Percentiles rank a stretch among this genome's conserved stretches.
Conservation (phyloP, 106 monocot species). For the Ottelia alismoides region DNA sequence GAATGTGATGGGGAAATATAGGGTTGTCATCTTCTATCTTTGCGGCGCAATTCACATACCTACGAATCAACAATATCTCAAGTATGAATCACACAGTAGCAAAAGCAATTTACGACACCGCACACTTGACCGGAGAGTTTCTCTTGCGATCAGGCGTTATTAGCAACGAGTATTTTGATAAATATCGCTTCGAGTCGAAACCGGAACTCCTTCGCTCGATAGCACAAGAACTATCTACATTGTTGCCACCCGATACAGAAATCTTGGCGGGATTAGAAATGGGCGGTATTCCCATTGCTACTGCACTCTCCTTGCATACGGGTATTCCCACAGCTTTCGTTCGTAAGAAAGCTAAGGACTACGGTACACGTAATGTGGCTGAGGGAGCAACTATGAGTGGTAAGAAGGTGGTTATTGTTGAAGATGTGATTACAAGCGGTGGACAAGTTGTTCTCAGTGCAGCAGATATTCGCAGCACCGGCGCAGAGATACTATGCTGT, state of each 20-base stretch:
- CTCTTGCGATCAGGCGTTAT: not conserved
- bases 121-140: not conserved
- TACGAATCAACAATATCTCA: no score
- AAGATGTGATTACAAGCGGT: not conserved
- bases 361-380: not conserved
- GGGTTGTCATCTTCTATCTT: no score
- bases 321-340: not conserved
- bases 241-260: not conserved
- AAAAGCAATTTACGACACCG: not conserved
- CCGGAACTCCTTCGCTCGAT: not conserved
- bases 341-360: not conserved
- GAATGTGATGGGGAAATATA: no score
- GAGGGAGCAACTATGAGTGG: not conserved
- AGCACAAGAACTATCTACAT: not conserved
- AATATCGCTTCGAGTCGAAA: not conserved
- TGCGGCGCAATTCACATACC: no score
- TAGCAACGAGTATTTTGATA: not conserved
- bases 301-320: not conserved
- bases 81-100: no score
- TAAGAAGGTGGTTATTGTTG: not conserved
- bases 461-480: not conserved
- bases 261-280: not conserved
- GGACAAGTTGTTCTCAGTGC: not conserved
- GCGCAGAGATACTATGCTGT: not conserved
- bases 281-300: not conserved